Base-by-base conservation (phyloP, 495 filamentous ascomycete species). In the Acidiella bohemica region DNA sequence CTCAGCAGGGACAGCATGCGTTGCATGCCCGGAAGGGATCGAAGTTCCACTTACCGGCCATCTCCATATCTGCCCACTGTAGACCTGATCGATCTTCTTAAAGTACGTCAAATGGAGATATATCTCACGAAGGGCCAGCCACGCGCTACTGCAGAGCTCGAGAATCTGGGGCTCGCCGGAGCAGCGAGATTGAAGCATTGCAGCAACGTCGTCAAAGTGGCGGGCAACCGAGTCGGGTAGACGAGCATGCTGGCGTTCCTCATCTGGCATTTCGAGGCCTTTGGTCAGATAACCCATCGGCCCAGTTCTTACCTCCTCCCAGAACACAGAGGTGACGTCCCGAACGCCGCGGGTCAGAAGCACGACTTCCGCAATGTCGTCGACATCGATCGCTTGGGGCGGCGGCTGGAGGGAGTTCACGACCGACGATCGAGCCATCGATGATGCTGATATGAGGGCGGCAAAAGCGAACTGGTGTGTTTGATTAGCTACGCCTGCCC, bases 381-480 rank as follows among this genome's bases (percentile, higher is more conserved):
- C 41, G 22, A 31, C 20, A 39, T 26, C 21, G 6, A 46, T 31
- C 9, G n/a, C n/a, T 8, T 12, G 19, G 2, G 42, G 27, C 13
- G 14, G 4, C 5, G 20, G 6, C 5, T 21, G 8, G 4, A 13
- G 4, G n/a, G 22, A 26, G 7, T 19, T 36, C 22, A 14, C 19
- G 13, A 8, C 23, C 16, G 18, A 32, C 6, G 42, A 18, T 21
- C 44, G 14, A 13, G 44, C 44, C 24, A 36, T 30, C n/a, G 39
- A 13, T 3, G 18, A 30, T 2, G 42, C 8, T 3, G 38, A 42
- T 8, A 42, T 47, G 6, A 22, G n/a, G 2, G 38, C 2, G 2
- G 44, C 23, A 14, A 17, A 22, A 1, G 47, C 47, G 26, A 50
- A 50, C 22, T n/a, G n/a, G n/a, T n/a, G n/a, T n/a, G n/a, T n/a